Evolutionary conservation across 1,139 yeast genomes (phyloP), one percentile per base, ranked within the genome.

Genomic region (Candida mesenterica): DNA sequence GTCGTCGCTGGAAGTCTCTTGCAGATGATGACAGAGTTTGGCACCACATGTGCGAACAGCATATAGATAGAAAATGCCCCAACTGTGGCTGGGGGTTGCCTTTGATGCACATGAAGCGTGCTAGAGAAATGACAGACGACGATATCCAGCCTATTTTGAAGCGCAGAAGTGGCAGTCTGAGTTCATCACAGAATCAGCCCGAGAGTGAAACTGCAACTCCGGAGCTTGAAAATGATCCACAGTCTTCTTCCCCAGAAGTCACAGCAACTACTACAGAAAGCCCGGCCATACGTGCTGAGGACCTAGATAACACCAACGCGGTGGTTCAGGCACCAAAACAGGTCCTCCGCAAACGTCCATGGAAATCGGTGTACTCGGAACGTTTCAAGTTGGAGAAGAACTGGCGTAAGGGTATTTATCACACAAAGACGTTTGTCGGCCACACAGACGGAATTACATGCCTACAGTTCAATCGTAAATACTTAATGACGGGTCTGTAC

Each of bases 41-140:
- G 98, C 95, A 92, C 57, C 89, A 92, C 49, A 84, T 92, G 92
- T 92, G 98, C 59, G 96, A 89, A 58, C 98, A 92, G 60, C 98
- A 92, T 57, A 92, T 92, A 40, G 98, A 92, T 61, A 72, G 95
- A 41, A 92, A 92, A 59, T 92, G 98, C 62, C 96, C 97, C 30
- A 88, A 87, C 56, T 92, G 98, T 67, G 98, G 98, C 8, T 92
- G 98, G 98, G 98, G 98, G 4, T 69, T 92, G 48, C 98, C 98
- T 2, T 65, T 92, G 42, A 77, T 92, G 77, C 88, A 82, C 49
- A 84, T 84, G 82, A 82, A 82, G 53, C 67, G 86, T 43, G 82
- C 86, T 5, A 65, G 87, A 43, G 82, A 75, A 50, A 61, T 63
- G 46, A 42, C 51, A 20, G 64, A 53, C 18, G 64, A 61, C 9